Evolutionary conservation across 2,329 filamentous ascomycete genomes (phyloP), one percentile per base, ranked within the genome.

Genomic region (Apiospora saccharicola): DNA sequence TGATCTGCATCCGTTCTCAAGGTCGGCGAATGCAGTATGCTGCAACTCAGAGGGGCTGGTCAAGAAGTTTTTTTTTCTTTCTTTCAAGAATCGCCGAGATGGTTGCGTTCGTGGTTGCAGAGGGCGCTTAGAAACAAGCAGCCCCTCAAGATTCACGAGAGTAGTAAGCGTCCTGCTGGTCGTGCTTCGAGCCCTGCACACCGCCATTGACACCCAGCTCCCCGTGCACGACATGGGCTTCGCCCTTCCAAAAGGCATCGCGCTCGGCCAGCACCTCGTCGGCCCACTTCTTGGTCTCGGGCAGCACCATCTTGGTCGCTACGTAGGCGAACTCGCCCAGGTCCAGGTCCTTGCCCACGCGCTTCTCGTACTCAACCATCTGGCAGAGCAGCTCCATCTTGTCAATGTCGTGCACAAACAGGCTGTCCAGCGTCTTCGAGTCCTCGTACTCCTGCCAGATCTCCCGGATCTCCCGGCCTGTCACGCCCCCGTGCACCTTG

Each of bases 371-470:
- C 83, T 99, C 96, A 43, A 97, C 86, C 93, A 98, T 98, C 85
- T 99, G 96, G 79, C 97, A 85, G 74, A 99, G 84, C 75, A 99
- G 86, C 85, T 99, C 96, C 82, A 99, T 91, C 90, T 98, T 98
- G 84, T 99, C 96, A 73, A 99, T 90, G 81, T 99, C 96, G 81
- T 99, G 96, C 61, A 99, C 96, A 75, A 96, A 98, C 74, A 91
- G 87, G 76, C 93, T 94, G 81, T 99, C 96, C 19, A 92, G 84
- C 12, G 96, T 98, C 84, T 92, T 79, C 24, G 91, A 91, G 77
- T 96, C 94, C 83, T 99, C 96, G 80, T 99, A 99, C 83, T 99
- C 96, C 79, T 97, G 92, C 94, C 96, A 99, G 69, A 98, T 88
- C 12, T 87, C 89, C 72, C 92, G 88, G 41, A 99, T 92, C 70